phyloP scores from a whole-genome alignment of 306 rosid genomes.

The Corylus heterophylla region DNA sequence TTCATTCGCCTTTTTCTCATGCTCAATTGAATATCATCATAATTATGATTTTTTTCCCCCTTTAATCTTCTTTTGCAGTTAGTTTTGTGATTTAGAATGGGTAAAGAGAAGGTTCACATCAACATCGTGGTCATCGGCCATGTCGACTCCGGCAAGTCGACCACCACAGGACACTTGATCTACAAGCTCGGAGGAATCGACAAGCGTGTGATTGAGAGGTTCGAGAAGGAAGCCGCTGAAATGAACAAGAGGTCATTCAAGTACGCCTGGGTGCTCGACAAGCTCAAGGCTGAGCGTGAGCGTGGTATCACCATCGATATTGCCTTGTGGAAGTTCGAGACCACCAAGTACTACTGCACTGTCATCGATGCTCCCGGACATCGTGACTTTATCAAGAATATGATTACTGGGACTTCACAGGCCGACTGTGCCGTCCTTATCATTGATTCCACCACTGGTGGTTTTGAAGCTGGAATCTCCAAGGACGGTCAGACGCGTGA shows the following conservation, averaged over 20 bases:
- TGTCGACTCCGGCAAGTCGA: slow-evolving; percentile 51
- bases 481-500: slow-evolving; percentile 50
- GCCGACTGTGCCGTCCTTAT: slow-evolving; percentile 45
- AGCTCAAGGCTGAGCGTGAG: slow-evolving; percentile 46
- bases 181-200: slow-evolving; percentile 51
- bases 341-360: slow-evolving; percentile 44
- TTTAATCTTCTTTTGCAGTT: too few species aligned
- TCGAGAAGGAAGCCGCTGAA: slow-evolving; percentile 52
- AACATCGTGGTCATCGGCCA: slow-evolving; percentile 66
- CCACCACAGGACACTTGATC: slow-evolving; percentile 38
- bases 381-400: slow-evolving; percentile 42
- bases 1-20: too few species aligned
- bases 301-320: slow-evolving; percentile 48
- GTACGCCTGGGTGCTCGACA: slow-evolving; percentile 50
- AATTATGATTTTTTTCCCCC: not conserved
- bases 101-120: slow-evolving; percentile 50
- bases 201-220: slow-evolving; percentile 50
- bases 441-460: slow-evolving; percentile 49
- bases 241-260: slow-evolving; percentile 50
- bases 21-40: too few species aligned
- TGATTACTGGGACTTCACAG: slow-evolving; percentile 48
- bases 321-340: slow-evolving; percentile 48
- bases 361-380: slow-evolving; percentile 51
- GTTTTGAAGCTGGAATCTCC: slow-evolving; percentile 49
- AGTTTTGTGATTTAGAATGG: not conserved